These are phyloP conservation scores for Yamadazyma friedrichii DNA, from an alignment of 1,139 yeast genomes.

Conservation along the genomic window DNA sequence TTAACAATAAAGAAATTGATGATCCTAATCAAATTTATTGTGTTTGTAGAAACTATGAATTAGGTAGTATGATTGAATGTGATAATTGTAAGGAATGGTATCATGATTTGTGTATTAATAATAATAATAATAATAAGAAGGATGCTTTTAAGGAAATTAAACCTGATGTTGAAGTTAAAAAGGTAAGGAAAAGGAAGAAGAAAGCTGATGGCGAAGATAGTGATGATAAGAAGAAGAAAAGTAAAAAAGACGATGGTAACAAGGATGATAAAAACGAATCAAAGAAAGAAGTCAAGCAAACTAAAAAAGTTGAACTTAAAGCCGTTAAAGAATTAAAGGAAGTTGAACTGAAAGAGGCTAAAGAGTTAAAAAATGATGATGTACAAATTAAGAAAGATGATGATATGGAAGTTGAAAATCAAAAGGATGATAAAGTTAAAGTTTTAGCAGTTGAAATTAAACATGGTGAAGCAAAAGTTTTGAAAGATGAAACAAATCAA, in stretches of 20 bases:
- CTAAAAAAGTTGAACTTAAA: not conserved
- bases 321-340: not conserved
- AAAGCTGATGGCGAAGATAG: not conserved
- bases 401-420: not conserved
- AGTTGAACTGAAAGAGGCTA: not conserved
- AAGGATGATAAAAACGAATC: not conserved
- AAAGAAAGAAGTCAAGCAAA: not conserved
- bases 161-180: not conserved
- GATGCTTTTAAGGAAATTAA: not conserved
- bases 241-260: not conserved
- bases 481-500: not conserved
- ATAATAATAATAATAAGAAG: not conserved
- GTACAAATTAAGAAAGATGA: not conserved
- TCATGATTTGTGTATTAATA: constrained; percentile 63
- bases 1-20: constrained; percentile 13
- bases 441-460: not conserved
- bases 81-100: constrained; percentile 81
- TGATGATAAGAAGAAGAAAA: not conserved
- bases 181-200: constrained; percentile 1
- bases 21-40: constrained; percentile 47
- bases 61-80: constrained; percentile 78
- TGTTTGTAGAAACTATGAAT: constrained; percentile 66
- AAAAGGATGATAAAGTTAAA: not conserved
- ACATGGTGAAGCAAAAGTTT: not conserved
- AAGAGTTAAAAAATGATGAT: not conserved